A percentile compares a stretch with the other conserved stretches of the same genome.
These are phyloP conservation scores for Colletotrichum lupini DNA, from an alignment of 2,329 filamentous ascomycete species.

Conservation along the genomic window DNA sequence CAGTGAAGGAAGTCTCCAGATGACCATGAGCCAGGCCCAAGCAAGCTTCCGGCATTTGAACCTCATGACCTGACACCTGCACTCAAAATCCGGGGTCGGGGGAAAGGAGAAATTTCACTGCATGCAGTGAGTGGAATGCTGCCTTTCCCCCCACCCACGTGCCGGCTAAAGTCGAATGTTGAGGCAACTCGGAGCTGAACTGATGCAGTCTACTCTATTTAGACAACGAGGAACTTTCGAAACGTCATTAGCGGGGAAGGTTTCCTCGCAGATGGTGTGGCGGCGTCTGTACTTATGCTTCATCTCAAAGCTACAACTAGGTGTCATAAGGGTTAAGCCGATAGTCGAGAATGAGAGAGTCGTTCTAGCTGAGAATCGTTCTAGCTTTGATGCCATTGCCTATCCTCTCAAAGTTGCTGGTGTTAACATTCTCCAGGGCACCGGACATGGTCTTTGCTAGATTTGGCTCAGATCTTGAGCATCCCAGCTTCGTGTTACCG, in stretches of 20 bases:
- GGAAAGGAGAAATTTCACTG: conserved; percentile 11
- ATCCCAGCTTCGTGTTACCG: too few relatives aligned
- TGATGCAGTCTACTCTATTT: conserved; percentile 2
- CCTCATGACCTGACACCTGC: background rate
- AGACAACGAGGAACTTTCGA: background rate
- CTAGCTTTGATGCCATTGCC: too few relatives aligned
- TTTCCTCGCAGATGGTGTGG: background rate
- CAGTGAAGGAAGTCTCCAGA: too few relatives aligned
- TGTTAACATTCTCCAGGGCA: too few relatives aligned
- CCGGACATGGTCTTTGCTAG: too few relatives aligned
- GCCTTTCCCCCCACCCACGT: background rate
- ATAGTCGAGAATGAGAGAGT: too few relatives aligned
- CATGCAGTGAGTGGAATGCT: background rate
- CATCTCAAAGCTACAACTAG: too few relatives aligned
- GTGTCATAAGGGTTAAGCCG: too few relatives aligned
- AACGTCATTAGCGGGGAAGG: background rate
- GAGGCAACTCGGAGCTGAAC: background rate
- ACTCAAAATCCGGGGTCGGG: conserved; percentile 3
- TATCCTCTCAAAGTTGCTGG: too few relatives aligned
- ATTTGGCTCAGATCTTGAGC: too few relatives aligned
- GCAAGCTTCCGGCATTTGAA: background rate
- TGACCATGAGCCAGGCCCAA: background rate
- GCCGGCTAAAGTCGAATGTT: conserved; percentile 17
- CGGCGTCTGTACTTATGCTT: background rate
- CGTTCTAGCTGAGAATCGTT: too few relatives aligned